Percentiles rank a stretch among this genome's conserved stretches.
Evolutionary conservation across 2,329 filamentous ascomycete genomes (phyloP).

Genomic region (Nectriaceae sp.): DNA sequence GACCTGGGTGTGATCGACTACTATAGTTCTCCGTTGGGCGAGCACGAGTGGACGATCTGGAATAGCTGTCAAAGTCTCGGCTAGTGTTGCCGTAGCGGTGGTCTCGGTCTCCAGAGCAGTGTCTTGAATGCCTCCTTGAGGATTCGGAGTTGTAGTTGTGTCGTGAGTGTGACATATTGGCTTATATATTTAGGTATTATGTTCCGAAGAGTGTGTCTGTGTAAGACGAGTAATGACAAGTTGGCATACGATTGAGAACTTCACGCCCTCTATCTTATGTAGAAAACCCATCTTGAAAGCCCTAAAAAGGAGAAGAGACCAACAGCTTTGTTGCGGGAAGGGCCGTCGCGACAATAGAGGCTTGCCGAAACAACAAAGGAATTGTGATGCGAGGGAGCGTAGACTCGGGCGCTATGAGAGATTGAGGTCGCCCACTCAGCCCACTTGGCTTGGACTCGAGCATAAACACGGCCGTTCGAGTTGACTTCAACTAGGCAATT

Average conservation of each 20-base stretch:
- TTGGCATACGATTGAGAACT: too few relatives aligned
- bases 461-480: too few relatives aligned
- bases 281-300: too few relatives aligned
- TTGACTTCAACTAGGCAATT: too few relatives aligned
- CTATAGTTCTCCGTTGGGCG: slow-evolving; percentile 1
- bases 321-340: too few relatives aligned
- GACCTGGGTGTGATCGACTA: background rate
- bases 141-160: slow-evolving; percentile 8
- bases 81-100: background rate
- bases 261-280: too few relatives aligned
- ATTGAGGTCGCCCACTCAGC: too few relatives aligned
- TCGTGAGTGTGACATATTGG: slow-evolving; percentile 17
- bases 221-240: background rate
- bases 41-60: slow-evolving; percentile 1
- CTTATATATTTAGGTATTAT: background rate
- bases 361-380: too few relatives aligned
- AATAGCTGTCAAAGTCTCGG: slow-evolving; percentile 1
- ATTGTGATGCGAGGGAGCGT: too few relatives aligned
- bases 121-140: slow-evolving; percentile 5
- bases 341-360: too few relatives aligned
- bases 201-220: background rate
- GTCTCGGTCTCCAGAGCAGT: background rate
- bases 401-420: too few relatives aligned
- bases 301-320: too few relatives aligned
- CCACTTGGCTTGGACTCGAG: background rate